Evolutionary conservation across 2,329 filamentous ascomycete genomes (phyloP), one percentile per base, ranked within the genome.

Genomic region (Microdochium trichocladiopsis): DNA sequence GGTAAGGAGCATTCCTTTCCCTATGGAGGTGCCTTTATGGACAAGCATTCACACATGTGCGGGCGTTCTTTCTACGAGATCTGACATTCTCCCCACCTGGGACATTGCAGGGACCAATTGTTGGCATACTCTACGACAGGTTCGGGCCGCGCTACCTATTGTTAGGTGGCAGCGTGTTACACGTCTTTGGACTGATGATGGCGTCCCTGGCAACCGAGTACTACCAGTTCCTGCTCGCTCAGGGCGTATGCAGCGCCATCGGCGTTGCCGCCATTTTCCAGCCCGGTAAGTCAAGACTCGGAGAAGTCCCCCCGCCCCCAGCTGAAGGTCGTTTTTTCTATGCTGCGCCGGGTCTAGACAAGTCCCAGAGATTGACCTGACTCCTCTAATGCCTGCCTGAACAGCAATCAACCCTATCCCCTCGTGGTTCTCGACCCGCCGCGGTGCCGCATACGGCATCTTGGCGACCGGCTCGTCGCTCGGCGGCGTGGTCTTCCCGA

Each of bases 131-230:
- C 11, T 87, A 80, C 58, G 86, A 90, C 64, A 79, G 73, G 56
- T 80, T 81, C 56, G 86, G 86, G 2, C 83, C 86, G 1, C 74
- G 75, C 37, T 78, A 72, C 53, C 69, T 88, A 3, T 68, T 86
- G 14, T 55, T 77, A 18, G 58, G 67, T 50, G 83, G 83, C 25
- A 76, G 75, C 4, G 58, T 84, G 53, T 63, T 78, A 53, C 80
- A 84, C 63, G 72, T 87, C 55, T 79, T 87, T 47, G 79, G 81
- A 23, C 66, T 87, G 18, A 85, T 87, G 80, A 84, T 87, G 81
- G 73, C 77, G 0, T 80, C 76, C 16, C 67, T 87, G 10, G 68
- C 69, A 4, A 64, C 57, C 2, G 49, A 69, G 48, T 75, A 75
- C 63, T 75, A 74, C 57, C 72, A 75, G 47, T 64, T 75, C 60